Conservation (phyloP, 192 early-diverging fungal genomes). For the Coemansia sp. region DNA sequence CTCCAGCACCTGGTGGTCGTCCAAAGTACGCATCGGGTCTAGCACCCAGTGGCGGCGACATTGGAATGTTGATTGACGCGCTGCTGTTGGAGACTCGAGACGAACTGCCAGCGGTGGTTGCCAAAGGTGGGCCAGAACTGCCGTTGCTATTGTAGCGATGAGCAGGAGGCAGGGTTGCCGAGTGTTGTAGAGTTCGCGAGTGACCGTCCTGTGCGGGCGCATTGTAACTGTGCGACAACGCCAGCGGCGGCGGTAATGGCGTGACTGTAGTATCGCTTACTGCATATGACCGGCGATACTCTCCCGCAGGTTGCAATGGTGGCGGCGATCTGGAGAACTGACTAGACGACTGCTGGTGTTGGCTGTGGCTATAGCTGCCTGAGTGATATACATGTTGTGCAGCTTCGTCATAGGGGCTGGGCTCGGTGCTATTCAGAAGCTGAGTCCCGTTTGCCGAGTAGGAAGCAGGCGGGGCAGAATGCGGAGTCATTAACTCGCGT, state of each 20-base stretch:
- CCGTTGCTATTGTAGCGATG: neutral
- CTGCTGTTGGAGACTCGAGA: neutral
- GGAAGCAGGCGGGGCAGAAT: constrained; percentile 41
- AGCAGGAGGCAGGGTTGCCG: constrained; percentile 23
- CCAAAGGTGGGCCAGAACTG: neutral
- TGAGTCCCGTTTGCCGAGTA: constrained; percentile 54
- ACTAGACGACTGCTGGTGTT: constrained; percentile 7
- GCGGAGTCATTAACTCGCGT: constrained; percentile 8
- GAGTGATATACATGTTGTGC: neutral
- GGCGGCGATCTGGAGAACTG: neutral
- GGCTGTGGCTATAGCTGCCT: neutral
- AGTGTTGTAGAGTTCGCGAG: constrained; percentile 30
- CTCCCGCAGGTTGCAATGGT: neutral
- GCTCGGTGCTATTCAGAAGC: constrained; percentile 38
- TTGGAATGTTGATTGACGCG: constrained; percentile 47
- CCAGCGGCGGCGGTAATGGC: neutral
- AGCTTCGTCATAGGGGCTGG: neutral
- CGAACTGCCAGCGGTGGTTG: neutral
- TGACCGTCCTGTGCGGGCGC: neutral
- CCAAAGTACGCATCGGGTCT: constrained; percentile 31
- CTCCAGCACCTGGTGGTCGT: constrained; percentile 10
- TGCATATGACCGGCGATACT: constrained; percentile 1
- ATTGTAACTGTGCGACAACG: constrained; percentile 11
- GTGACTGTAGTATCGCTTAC: neutral
- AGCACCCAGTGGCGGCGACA: constrained; percentile 35